These are phyloP conservation scores for Picochlorum sp. DNA, from an alignment of 139 green algal species.

Conservation along the genomic window DNA sequence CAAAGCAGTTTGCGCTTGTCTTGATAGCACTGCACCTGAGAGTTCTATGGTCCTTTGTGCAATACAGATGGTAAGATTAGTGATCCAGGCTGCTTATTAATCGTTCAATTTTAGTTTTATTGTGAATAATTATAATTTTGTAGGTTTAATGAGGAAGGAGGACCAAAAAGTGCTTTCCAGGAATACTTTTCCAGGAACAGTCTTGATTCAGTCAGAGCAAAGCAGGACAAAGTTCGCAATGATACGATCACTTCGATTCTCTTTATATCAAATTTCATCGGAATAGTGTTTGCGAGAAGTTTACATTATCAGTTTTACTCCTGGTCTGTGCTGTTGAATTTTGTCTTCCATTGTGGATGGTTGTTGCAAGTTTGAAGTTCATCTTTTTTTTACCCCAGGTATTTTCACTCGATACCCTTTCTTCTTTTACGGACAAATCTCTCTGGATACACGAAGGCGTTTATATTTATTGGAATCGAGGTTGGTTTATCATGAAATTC, in stretches of 20 bases:
- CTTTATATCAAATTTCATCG: slow-evolving; percentile 63
- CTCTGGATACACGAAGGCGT: not conserved
- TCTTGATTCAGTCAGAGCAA: too few relatives aligned
- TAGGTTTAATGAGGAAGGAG: too few relatives aligned
- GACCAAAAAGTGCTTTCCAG: too few relatives aligned
- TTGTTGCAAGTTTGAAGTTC: too few relatives aligned
- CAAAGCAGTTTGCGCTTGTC: slow-evolving; percentile 26
- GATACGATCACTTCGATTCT: slow-evolving; percentile 23
- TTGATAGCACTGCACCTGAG: slow-evolving; percentile 48
- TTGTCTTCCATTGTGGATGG: too few relatives aligned
- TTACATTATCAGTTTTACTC: slow-evolving; percentile 87
- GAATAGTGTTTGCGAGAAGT: slow-evolving; percentile 57
- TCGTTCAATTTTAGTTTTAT: too few relatives aligned
- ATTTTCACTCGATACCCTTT: slow-evolving; percentile 64
- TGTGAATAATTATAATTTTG: too few relatives aligned
- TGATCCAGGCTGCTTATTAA: not conserved
- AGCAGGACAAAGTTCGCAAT: not conserved
- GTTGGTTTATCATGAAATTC: too few relatives aligned
- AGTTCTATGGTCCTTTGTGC: slow-evolving; percentile 43
- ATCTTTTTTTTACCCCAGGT: too few relatives aligned
- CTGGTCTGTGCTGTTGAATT: too few relatives aligned
- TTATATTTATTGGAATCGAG: slow-evolving; percentile 45
- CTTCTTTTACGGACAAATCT: slow-evolving; percentile 42
- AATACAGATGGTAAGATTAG: slow-evolving; percentile 46
- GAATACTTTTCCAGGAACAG: too few relatives aligned